A percentile compares a stretch with the other conserved stretches of the same genome.
These are phyloP conservation scores for Malassezia arunalokei DNA, from an alignment of 1,284 basidiomycete genomes.

Conservation along the genomic window DNA sequence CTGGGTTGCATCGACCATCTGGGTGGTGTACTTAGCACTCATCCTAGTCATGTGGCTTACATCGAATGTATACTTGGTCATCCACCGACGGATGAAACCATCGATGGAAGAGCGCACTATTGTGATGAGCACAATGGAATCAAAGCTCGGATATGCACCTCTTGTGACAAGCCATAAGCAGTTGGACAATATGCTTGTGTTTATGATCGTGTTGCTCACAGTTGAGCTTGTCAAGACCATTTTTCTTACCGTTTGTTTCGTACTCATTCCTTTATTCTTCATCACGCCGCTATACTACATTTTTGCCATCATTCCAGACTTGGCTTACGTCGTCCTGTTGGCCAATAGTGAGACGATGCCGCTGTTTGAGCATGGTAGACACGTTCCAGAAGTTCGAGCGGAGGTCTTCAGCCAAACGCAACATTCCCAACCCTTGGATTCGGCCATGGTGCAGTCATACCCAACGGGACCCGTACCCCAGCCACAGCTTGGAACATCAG, in stretches of 20 bases:
- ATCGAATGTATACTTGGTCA: slow-evolving; percentile 1
- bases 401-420: not conserved
- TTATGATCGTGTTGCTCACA: slow-evolving; percentile 1
- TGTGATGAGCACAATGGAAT: slow-evolving; percentile 5
- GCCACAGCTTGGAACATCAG: not conserved
- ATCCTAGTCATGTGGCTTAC: slow-evolving; percentile 6
- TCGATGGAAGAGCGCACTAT: not conserved
- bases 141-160: not conserved
- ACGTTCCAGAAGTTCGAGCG: slow-evolving; percentile 3
- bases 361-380: slow-evolving; percentile 8
- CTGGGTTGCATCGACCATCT: slow-evolving; percentile 12
- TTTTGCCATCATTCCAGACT: slow-evolving; percentile 5
- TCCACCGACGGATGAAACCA: not conserved
- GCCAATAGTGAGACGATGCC: slow-evolving; percentile 4
- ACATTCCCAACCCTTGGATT: not conserved
- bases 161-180: slow-evolving; percentile 8
- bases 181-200: slow-evolving; percentile 9
- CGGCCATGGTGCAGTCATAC: not conserved
- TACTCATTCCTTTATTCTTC: slow-evolving; percentile 6
- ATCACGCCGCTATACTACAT: slow-evolving; percentile 13
- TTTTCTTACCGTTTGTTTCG: slow-evolving; percentile 10
- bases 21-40: slow-evolving; percentile 6
- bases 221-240: slow-evolving; percentile 11
- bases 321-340: slow-evolving; percentile 3
- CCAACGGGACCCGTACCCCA: not conserved